phyloP scores from a whole-genome alignment of 441 rosid genomes.

The Adansonia gregorii region DNA sequence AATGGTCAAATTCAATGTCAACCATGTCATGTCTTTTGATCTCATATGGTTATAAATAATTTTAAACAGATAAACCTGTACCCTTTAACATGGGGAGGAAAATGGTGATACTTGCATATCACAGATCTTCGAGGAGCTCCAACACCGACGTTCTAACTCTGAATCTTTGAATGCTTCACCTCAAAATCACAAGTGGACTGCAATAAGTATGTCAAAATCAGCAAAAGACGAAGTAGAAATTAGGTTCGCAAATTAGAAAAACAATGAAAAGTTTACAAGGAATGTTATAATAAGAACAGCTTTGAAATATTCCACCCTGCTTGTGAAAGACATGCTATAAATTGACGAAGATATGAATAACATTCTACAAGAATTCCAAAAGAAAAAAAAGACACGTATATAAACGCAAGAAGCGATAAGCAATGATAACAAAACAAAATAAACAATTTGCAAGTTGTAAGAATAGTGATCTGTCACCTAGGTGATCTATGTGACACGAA shows the following conservation, averaged over 20 bases:
- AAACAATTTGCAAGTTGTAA: background rate
- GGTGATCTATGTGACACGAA: background rate
- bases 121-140: conserved; percentile 22
- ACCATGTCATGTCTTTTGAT: conserved; percentile 3
- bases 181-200: conserved; percentile 32
- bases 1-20: background rate
- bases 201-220: conserved; percentile 21
- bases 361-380: background rate
- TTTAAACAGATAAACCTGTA: conserved; percentile 17
- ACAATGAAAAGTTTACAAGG: background rate
- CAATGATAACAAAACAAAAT: background rate
- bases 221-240: background rate
- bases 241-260: conserved; percentile 8
- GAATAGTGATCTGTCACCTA: background rate
- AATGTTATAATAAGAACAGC: background rate
- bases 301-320: background rate
- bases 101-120: conserved; percentile 16
- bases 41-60: conserved; percentile 20
- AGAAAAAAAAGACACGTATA: background rate
- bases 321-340: background rate
- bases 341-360: background rate
- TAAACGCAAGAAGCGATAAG: background rate
- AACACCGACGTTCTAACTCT: conserved; percentile 20
- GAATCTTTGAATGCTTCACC: conserved; percentile 23
- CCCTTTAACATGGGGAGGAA: conserved; percentile 7